Percentiles rank a stretch among this genome's conserved stretches.
Evolutionary conservation across 176 grass and related monocot species (phyloP).

Genomic region (Coix lacrymajobi): DNA sequence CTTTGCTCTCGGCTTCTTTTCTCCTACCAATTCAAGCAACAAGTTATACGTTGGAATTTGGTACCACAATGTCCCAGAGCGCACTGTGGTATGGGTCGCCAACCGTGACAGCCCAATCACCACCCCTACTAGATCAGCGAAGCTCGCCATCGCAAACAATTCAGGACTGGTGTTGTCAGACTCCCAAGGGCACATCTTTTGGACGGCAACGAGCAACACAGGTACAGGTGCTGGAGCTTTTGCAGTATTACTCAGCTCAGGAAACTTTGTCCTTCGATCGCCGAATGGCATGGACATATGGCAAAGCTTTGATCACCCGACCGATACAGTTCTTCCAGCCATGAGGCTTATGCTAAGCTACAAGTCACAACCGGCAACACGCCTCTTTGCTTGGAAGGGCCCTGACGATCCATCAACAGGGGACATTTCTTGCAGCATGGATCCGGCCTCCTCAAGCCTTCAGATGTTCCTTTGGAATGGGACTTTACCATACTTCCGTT

Average conservation of each 20-base stretch:
- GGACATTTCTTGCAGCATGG: not conserved
- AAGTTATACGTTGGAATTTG: slow-evolving; percentile 24
- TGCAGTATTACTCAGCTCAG: not conserved
- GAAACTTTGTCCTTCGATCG: slow-evolving; percentile 25
- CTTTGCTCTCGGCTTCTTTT: slow-evolving; percentile 32
- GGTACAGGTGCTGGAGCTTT: not conserved
- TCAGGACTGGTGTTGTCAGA: slow-evolving; percentile 15
- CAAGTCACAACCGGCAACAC: not conserved
- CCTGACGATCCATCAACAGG: slow-evolving; percentile 21
- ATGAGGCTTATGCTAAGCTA: not conserved
- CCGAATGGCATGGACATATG: not conserved
- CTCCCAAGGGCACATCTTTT: slow-evolving; percentile 2
- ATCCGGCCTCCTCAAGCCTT: not conserved
- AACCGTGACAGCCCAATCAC: slow-evolving; percentile 32
- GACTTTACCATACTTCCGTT: not conserved
- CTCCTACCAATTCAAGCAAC: not conserved
- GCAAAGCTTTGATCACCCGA: slow-evolving; percentile 45
- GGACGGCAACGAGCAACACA: slow-evolving; percentile 1
- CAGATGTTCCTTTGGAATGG: not conserved
- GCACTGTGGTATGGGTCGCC: slow-evolving; percentile 26
- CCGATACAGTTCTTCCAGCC: slow-evolving; percentile 21
- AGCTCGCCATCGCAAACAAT: slow-evolving; percentile 7
- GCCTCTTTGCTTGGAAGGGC: slow-evolving; percentile 21
- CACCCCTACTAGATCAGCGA: not conserved
- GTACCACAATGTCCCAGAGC: slow-evolving; percentile 12